Evolutionary conservation across 345 rosid species (phyloP).

Genomic region (Rhizophora mangle): DNA sequence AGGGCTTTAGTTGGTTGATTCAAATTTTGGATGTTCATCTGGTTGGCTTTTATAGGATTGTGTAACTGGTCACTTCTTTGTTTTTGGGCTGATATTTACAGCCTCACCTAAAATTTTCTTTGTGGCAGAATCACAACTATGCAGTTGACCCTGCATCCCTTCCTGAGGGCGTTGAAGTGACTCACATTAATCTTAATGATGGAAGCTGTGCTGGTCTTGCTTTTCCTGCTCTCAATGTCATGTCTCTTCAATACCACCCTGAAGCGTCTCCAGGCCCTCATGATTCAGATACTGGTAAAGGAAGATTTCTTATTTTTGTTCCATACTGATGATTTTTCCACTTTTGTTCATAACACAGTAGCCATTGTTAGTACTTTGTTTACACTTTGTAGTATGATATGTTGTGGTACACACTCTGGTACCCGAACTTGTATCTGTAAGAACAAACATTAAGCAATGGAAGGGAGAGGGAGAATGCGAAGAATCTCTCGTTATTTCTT

Average conservation of each 20-base stretch:
- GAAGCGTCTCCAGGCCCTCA: slow-evolving; percentile 99
- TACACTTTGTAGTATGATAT: too few relatives aligned
- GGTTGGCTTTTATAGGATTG: not conserved
- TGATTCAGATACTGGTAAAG: slow-evolving; percentile 79
- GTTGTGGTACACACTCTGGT: too few relatives aligned
- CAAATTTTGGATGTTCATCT: not conserved
- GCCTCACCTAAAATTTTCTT: slow-evolving; percentile 13
- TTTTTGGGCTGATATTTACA: not conserved
- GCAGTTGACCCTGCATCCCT: slow-evolving; percentile 92
- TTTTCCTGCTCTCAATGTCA: slow-evolving; percentile 61
- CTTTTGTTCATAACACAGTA: not conserved
- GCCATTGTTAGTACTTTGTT: slow-evolving; percentile 1
- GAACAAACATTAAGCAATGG: not conserved
- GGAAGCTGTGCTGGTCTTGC: slow-evolving; percentile 97
- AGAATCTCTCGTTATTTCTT: not conserved
- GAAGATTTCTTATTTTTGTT: not conserved
- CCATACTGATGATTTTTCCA: not conserved
- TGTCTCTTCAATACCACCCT: slow-evolving; percentile 97
- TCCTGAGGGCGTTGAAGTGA: slow-evolving; percentile 83
- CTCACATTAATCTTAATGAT: slow-evolving; percentile 90
- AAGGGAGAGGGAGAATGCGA: not conserved
- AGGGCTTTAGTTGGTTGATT: not conserved
- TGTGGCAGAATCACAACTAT: slow-evolving; percentile 88
- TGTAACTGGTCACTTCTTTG: not conserved
- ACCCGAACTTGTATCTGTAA: not conserved